Conservation (phyloP, 306 rosid species). For the Casuarina equisetifolia region DNA sequence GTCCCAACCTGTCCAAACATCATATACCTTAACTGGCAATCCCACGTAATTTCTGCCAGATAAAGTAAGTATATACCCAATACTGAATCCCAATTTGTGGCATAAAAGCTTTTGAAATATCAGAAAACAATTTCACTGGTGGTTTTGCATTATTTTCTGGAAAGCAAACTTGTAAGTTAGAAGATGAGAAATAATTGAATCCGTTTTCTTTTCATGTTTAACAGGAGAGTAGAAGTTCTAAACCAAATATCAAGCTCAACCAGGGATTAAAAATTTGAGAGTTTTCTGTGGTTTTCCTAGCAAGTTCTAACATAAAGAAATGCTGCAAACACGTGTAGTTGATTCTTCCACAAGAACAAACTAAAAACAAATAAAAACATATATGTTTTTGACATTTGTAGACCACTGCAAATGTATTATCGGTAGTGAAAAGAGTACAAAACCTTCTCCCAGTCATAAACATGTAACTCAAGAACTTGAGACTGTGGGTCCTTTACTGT, state of each 20-base stretch:
- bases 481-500: slow-evolving; percentile 27
- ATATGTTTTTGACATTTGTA: background rate
- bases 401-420: background rate
- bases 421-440: background rate
- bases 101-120: background rate
- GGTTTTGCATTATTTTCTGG: background rate
- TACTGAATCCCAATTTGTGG: background rate
- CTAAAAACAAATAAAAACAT: background rate
- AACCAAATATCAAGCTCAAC: background rate
- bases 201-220: background rate
- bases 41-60: background rate
- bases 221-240: background rate
- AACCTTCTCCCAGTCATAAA: slow-evolving; percentile 39
- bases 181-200: background rate
- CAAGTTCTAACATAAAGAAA: background rate
- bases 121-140: background rate
- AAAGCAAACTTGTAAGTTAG: background rate
- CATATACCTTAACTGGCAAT: background rate
- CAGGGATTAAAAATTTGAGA: background rate
- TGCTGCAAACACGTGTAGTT: background rate
- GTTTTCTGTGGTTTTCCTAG: background rate
- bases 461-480: slow-evolving; percentile 33
- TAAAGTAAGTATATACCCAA: background rate
- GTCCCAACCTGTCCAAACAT: slow-evolving; percentile 22
- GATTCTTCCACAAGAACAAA: background rate